phyloP scores from a whole-genome alignment of 768 basidiomycete genomes.

The Agrocybe pediades region DNA sequence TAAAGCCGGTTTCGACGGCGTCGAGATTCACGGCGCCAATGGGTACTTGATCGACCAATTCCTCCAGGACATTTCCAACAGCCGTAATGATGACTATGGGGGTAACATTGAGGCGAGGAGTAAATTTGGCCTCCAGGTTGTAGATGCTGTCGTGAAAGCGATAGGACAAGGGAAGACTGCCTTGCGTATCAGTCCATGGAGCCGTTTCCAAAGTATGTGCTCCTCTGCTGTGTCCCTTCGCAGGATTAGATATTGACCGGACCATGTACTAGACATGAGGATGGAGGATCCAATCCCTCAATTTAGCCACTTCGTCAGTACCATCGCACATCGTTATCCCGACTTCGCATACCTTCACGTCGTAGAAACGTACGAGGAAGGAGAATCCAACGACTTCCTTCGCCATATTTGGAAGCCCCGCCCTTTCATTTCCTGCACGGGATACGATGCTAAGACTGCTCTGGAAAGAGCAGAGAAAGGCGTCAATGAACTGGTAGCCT shows the following conservation, averaged over 20 bases:
- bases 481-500: conserved; percentile 33
- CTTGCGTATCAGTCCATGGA: conserved; percentile 63
- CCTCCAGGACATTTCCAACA: conserved; percentile 55
- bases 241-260: conserved; percentile 17
- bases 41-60: conserved; percentile 58
- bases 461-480: conserved; percentile 36
- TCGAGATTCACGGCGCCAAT: conserved; percentile 52
- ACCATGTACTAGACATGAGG: conserved; percentile 41
- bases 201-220: conserved; percentile 35
- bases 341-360: conserved; percentile 57
- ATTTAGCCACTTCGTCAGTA: conserved; percentile 49
- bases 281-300: conserved; percentile 58
- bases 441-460: conserved; percentile 41
- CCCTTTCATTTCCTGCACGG: conserved; percentile 43
- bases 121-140: conserved; percentile 57
- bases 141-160: conserved; percentile 38
- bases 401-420: conserved; percentile 47
- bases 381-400: conserved; percentile 46
- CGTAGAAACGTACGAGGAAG: conserved; percentile 37
- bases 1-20: conserved; percentile 72
- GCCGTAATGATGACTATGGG: conserved; percentile 66
- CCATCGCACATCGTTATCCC: conserved; percentile 42
- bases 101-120: conserved; percentile 65
- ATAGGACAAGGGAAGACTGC: conserved; percentile 1
- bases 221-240: neutral